Evolutionary conservation across 2,329 filamentous ascomycete genomes (phyloP), one percentile per base, ranked within the genome.

Genomic region (Chaetothyriales sp.): DNA sequence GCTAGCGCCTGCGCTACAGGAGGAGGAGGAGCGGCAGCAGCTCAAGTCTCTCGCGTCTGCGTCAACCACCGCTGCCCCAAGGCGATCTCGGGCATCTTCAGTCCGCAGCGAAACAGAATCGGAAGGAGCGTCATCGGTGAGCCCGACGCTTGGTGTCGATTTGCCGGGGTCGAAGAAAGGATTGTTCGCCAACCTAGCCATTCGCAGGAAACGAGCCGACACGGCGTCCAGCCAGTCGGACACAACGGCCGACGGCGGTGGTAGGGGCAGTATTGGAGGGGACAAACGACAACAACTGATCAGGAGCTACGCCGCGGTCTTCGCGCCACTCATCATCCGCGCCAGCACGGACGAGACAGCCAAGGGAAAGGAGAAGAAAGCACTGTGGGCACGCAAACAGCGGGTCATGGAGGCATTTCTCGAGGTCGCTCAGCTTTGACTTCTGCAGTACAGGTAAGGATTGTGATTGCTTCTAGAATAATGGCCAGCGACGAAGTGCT

Each of bases 1-100:
- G 60, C 66, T 82, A 29, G 47, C 4, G 15, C 43, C n/a, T 43
- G 29, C 10, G 25, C 19, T 8, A 28, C 47, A 25, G 18, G 47
- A 18, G 20, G 20, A 20, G 18, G 51, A 28, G 28, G 44, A 10
- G 50, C 57, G 37, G 52, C 57, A 20, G 59, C 59, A 10, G 59
- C 59, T 7, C 44, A 57, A 25, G 56, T 2, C 43, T 18, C 9
- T 10, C n/a, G 9, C 18, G n/a, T 19, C 20, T 45, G 9, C 20
- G 15, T 45, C 43, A 8, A 10, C 13, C 13, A 5, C 8, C 9
- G 44, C 44, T 19, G 10, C 22, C 44, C 5, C 7, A 44, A 3
- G 15, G 40, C 15, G 15, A 44, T 19, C 18, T 4, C 40, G 40
- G 18, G 40, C 40, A 44, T 20, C 44, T 19, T 28, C 44, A 10